A percentile compares a stretch with the other conserved stretches of the same genome.
Conservation (phyloP, 2,329 filamentous ascomycete genomes). For the Botrytis sinoallii region DNA sequence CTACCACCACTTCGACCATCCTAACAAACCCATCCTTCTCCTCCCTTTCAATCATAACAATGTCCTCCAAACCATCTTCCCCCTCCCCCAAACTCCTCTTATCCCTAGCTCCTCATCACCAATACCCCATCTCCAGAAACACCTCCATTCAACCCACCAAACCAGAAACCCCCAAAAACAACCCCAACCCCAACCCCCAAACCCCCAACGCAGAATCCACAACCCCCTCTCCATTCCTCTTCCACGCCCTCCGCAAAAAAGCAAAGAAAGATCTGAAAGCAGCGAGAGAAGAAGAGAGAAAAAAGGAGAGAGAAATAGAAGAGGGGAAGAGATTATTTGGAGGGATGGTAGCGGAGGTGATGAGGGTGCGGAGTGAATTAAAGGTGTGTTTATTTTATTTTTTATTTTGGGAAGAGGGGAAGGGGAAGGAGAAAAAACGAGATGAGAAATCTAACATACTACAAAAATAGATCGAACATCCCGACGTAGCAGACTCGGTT, state of each 20-base stretch:
- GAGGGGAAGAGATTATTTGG: neutral
- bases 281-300: neutral
- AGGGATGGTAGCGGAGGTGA: neutral
- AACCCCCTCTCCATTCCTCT: neutral
- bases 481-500: neutral
- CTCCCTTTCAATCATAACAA: neutral
- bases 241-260: neutral
- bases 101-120: neutral
- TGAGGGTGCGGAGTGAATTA: neutral
- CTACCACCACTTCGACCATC: neutral
- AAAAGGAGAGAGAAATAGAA: neutral
- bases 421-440: neutral
- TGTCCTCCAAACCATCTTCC: neutral
- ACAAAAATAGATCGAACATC: neutral
- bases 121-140: neutral
- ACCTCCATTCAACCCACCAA: neutral
- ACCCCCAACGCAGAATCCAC: neutral
- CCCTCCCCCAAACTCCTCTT: neutral
- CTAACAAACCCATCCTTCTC: neutral
- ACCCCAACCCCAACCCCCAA: neutral
- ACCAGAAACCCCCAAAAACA: neutral
- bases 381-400: neutral
- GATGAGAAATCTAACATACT: neutral
- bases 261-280: neutral
- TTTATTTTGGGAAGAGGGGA: neutral